Percentiles rank a stretch among this genome's conserved stretches.
phyloP scores from a whole-genome alignment of 2,329 filamentous ascomycete genomes.

The Ophiocordyceps unilateralis region DNA sequence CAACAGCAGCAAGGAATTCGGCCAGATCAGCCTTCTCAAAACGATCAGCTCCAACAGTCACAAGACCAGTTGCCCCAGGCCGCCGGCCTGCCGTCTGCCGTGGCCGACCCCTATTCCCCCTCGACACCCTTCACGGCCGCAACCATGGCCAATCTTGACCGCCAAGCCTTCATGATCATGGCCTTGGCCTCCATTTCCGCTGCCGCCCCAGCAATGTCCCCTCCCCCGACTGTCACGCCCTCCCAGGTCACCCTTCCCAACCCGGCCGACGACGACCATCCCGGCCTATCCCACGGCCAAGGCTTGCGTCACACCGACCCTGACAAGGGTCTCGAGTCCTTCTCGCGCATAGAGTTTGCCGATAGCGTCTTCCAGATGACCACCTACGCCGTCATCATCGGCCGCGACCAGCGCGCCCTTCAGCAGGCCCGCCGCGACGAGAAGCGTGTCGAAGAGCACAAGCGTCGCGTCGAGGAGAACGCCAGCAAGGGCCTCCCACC shows the following conservation, averaged over 20 bases:
- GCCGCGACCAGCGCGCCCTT: conserved; percentile 47
- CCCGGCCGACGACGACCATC: conserved; percentile 13
- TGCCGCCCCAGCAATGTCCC: conserved; percentile 19
- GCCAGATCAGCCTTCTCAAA: not conserved
- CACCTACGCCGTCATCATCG: conserved; percentile 54
- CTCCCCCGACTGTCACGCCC: conserved; percentile 26
- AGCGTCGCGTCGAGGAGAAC: conserved; percentile 27
- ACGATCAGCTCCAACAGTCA: not conserved
- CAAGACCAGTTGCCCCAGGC: too few relatives aligned
- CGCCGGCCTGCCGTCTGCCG: not conserved
- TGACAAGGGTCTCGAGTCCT: conserved; percentile 32
- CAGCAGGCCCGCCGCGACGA: conserved; percentile 35
- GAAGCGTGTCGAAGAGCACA: conserved; percentile 27
- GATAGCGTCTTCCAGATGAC: conserved; percentile 70
- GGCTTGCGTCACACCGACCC: conserved; percentile 16
- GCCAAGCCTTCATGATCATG: conserved; percentile 28
- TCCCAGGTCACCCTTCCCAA: conserved; percentile 27
- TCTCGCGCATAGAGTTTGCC: conserved; percentile 48
- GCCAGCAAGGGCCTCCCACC: conserved; percentile 30
- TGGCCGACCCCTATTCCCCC: conserved; percentile 9
- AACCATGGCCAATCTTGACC: conserved; percentile 15
- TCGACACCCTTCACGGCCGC: conserved; percentile 17
- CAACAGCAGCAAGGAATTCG: not conserved
- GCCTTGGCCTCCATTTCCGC: conserved; percentile 22
- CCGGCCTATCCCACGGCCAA: conserved; percentile 10